Base-by-base conservation (phyloP, 768 basidiomycete species). In the Russula virescens region DNA sequence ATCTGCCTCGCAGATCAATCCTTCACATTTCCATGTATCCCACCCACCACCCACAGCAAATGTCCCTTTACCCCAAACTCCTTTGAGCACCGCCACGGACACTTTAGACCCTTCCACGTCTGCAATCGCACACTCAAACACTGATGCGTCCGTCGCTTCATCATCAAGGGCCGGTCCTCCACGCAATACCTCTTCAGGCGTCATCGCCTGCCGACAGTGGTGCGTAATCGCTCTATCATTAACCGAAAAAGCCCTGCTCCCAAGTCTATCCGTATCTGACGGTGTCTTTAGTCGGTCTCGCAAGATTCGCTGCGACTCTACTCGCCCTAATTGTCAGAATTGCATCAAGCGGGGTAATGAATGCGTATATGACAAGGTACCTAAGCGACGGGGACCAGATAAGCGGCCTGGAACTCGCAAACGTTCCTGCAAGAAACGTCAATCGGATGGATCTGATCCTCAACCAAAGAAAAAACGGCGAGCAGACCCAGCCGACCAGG, bases 191-290 rank as follows among this genome's bases (percentile, higher is more conserved):
- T 84, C 87, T 13, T 81, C 77, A 68, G 81, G 83, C 70, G 89
- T 91, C 75, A 89, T 91, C 76, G 89, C 89, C 66, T 91, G 89
- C 79, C 85, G 85, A 65, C 88, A 89, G 73, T 91, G 89, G 89
- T 91, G 72, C 71, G 86, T 78, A 66, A 64, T 35, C 62, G 65
- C 53, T 45, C 16, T 73, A 76, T 73, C 72, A 71, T 74, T 76
- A 74, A 61, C 53, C 42, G 10, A 42, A 49, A 71, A 58, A 67
- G 68, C 50, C 61, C 56, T 47, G 51, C 62, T 60, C 56, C 47
- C 58, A 60, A 38, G 43, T 46, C 31, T 21, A 28, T 54, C 51
- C 48, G 51, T 60, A 58, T 47, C 45, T 63, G 64, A 63, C 61
- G 63, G 63, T 67, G 66, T 69, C 58, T 68, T 72, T 77, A 91